Percentiles rank a stretch among this genome's conserved stretches.
Evolutionary conservation across 495 filamentous ascomycete species (phyloP).

Genomic region (Talaromyces stipitatus): DNA sequence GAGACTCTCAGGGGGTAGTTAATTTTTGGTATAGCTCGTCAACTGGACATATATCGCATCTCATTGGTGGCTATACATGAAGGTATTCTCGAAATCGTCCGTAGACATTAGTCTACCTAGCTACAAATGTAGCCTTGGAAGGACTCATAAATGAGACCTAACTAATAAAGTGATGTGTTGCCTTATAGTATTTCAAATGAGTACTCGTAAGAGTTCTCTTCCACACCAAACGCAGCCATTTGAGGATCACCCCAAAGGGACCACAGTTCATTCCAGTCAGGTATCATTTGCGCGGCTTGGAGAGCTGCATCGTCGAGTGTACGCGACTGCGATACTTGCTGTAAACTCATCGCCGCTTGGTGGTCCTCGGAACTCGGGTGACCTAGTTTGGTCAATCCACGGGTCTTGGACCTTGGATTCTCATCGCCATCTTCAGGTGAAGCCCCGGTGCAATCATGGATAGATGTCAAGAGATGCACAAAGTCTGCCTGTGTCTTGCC

Average conservation of each 20-base stretch:
- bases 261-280: background rate
- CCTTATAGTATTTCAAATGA: background rate
- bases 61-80: too few relatives aligned
- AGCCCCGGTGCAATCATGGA: constrained; percentile 9
- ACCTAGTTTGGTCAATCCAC: background rate
- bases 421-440: background rate
- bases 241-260: background rate
- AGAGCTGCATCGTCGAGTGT: background rate
- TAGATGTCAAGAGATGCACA: constrained; percentile 13
- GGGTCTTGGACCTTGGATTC: background rate
- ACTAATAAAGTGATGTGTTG: background rate
- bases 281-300: background rate
- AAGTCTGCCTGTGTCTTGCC: constrained; percentile 17
- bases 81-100: too few relatives aligned
- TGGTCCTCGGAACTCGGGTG: background rate
- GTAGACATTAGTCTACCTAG: too few relatives aligned
- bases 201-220: background rate
- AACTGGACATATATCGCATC: too few relatives aligned
- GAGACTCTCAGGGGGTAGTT: too few relatives aligned
- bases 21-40: too few relatives aligned
- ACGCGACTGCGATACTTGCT: background rate
- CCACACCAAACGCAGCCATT: background rate
- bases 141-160: background rate
- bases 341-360: background rate
- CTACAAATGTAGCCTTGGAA: too few relatives aligned